Conservation (phyloP, 1,284 basidiomycete genomes). For the Gastroboletus turbinatus region DNA sequence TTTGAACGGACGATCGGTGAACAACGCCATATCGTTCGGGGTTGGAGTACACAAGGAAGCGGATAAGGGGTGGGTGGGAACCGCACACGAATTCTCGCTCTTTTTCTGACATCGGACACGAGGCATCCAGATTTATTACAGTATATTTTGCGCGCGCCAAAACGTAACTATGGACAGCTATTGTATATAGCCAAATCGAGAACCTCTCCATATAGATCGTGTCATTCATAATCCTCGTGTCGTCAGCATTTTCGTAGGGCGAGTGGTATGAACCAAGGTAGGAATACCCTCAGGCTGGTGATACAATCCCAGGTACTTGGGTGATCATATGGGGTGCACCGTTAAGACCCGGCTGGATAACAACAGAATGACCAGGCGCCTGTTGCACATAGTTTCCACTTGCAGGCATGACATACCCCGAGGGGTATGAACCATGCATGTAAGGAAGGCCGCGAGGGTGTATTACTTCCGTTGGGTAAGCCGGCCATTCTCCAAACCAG, state of each 20-base stretch:
- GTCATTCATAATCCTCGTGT: constrained; percentile 4
- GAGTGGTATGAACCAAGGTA: neutral
- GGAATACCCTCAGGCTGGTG: constrained; percentile 20
- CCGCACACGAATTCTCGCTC: constrained; percentile 3
- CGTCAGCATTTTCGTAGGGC: constrained; percentile 3
- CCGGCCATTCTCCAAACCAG: constrained; percentile 53
- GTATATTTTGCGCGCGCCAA: constrained; percentile 1
- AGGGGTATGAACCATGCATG: constrained; percentile 23
- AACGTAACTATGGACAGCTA: constrained; percentile 18
- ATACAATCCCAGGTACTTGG: constrained; percentile 51
- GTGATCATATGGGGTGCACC: constrained; percentile 62
- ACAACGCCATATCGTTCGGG: constrained; percentile 29
- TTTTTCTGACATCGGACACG: constrained; percentile 32
- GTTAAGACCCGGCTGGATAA: constrained; percentile 65
- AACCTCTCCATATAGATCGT: constrained; percentile 7
- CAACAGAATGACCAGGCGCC: constrained; percentile 60
- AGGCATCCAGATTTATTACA: constrained; percentile 21
- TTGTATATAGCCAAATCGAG: constrained; percentile 13
- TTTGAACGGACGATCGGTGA: constrained; percentile 35
- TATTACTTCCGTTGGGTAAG: constrained; percentile 34
- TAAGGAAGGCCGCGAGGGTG: constrained; percentile 21
- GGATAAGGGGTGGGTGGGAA: constrained; percentile 32
- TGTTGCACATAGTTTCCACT: constrained; percentile 40
- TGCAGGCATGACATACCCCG: constrained; percentile 24
- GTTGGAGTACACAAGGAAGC: constrained; percentile 14